phyloP scores from a whole-genome alignment of 2,329 filamentous ascomycete genomes.

The Cladophialophora psammophila region DNA sequence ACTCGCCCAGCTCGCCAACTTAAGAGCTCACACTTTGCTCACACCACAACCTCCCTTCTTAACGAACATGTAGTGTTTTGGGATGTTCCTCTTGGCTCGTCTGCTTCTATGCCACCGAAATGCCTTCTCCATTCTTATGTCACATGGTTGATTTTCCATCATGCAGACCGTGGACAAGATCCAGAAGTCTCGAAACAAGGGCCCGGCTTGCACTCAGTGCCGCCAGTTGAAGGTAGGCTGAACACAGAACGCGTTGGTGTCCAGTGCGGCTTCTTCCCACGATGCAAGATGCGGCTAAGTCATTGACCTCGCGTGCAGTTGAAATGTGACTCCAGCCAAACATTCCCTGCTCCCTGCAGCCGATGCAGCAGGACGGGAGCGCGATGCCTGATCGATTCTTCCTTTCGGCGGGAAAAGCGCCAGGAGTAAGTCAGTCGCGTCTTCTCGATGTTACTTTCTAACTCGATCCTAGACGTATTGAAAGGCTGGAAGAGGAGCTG shows the following conservation, averaged over 20 bases:
- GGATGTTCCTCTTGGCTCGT: neutral
- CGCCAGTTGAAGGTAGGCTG: slow-evolving; percentile 19
- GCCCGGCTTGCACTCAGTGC: slow-evolving; percentile 22
- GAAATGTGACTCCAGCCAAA: slow-evolving; percentile 20
- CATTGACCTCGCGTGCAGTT: slow-evolving; percentile 6
- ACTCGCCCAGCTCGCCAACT: neutral
- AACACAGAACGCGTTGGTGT: slow-evolving; percentile 1
- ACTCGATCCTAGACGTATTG: slow-evolving; percentile 15
- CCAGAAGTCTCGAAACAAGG: slow-evolving; percentile 21
- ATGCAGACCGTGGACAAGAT: slow-evolving; percentile 21
- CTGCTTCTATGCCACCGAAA: neutral
- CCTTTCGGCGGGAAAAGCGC: slow-evolving; percentile 21
- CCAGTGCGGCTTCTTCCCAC: neutral
- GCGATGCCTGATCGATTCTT: slow-evolving; percentile 20
- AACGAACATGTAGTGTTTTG: neutral
- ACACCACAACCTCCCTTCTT: neutral
- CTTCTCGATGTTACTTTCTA: neutral
- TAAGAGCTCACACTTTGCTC: slow-evolving; percentile 3
- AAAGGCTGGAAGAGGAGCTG: slow-evolving; percentile 19
- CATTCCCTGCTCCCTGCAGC: slow-evolving; percentile 16
- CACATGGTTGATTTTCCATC: slow-evolving; percentile 1
- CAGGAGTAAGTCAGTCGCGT: slow-evolving; percentile 14
- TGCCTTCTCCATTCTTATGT: neutral
- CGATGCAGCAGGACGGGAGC: slow-evolving; percentile 15
- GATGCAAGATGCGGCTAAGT: neutral